A percentile compares a stretch with the other conserved stretches of the same genome.
phyloP scores from a whole-genome alignment of 2,329 filamentous ascomycete species.

The Microdochium bolleyi region DNA sequence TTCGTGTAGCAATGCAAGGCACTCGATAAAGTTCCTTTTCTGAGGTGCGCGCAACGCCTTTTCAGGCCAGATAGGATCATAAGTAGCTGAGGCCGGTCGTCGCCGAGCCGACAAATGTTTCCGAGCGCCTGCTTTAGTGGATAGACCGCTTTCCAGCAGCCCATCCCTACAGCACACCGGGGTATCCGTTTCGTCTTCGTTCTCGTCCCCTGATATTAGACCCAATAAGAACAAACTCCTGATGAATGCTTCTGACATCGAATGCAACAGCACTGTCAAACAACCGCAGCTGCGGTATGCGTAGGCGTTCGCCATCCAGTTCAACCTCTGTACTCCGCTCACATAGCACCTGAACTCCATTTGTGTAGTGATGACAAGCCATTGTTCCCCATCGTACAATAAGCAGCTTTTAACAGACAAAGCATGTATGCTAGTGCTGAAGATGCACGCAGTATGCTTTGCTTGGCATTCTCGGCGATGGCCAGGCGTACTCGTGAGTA shows the following conservation, averaged over 20 bases:
- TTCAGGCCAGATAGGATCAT: slow-evolving; percentile 17
- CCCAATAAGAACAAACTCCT: background rate
- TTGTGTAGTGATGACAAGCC: background rate
- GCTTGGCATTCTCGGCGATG: background rate
- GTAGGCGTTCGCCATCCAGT: background rate
- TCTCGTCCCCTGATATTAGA: background rate
- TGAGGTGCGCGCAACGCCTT: slow-evolving; percentile 19
- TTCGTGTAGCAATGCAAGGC: background rate
- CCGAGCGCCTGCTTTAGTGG: background rate
- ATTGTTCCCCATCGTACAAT: background rate
- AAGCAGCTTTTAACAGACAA: background rate
- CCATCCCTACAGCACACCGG: background rate
- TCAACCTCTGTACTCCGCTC: background rate
- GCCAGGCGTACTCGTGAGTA: background rate
- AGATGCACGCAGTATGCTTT: background rate
- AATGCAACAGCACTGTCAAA: too few relatives aligned
- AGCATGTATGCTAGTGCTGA: background rate
- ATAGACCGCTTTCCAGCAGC: background rate
- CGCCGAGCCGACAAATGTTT: background rate
- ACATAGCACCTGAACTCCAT: background rate
- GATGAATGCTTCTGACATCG: background rate
- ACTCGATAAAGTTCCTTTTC: slow-evolving; percentile 11
- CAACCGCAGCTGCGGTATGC: too few relatives aligned
- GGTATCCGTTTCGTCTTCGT: background rate
- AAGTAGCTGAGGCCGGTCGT: background rate